Evolutionary conservation across 768 basidiomycete genomes (phyloP).

Genomic region (Xanthoconium purpureum): DNA sequence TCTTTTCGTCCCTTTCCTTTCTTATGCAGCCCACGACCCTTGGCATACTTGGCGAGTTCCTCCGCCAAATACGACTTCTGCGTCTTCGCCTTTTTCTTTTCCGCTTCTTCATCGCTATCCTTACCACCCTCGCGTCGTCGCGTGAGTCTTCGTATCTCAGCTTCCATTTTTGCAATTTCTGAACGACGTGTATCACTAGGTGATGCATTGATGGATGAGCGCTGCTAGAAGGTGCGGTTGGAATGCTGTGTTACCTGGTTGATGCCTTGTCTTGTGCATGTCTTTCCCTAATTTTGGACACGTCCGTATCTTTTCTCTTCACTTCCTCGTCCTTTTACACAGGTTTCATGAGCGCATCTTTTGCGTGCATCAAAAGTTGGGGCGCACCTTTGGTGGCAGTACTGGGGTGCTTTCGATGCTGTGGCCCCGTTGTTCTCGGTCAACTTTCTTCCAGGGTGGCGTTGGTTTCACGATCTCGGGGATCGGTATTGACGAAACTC

Average conservation of each 20-base stretch:
- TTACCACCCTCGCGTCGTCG: slow-evolving; percentile 53
- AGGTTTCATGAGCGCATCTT: not conserved
- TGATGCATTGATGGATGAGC: not conserved
- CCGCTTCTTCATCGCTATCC: slow-evolving; percentile 63
- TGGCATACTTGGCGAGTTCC: slow-evolving; percentile 79
- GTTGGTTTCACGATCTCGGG: slow-evolving; percentile 6
- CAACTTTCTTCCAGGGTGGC: not conserved
- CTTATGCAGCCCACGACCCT: slow-evolving; percentile 55
- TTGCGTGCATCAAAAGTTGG: not conserved
- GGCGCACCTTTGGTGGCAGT: slow-evolving; percentile 18
- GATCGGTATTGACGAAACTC: slow-evolving; percentile 3
- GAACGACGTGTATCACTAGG: slow-evolving; percentile 60
- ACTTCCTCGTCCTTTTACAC: slow-evolving; percentile 3
- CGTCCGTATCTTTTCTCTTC: slow-evolving; percentile 41
- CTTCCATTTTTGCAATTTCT: slow-evolving; percentile 86
- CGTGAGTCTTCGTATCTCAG: slow-evolving; percentile 76
- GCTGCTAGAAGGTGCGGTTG: too few relatives aligned
- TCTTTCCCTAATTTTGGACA: slow-evolving; percentile 70
- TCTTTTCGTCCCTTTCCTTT: slow-evolving; percentile 62
- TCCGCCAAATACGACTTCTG: slow-evolving; percentile 70
- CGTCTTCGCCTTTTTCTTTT: slow-evolving; percentile 55
- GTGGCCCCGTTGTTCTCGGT: not conserved
- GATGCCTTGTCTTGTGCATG: slow-evolving; percentile 70
- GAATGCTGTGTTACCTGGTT: slow-evolving; percentile 43
- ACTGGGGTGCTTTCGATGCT: not conserved